A percentile compares a stretch with the other conserved stretches of the same genome.
Evolutionary conservation across 2,329 filamentous ascomycete genomes (phyloP).

Genomic region (Paecilomyces sp.): DNA sequence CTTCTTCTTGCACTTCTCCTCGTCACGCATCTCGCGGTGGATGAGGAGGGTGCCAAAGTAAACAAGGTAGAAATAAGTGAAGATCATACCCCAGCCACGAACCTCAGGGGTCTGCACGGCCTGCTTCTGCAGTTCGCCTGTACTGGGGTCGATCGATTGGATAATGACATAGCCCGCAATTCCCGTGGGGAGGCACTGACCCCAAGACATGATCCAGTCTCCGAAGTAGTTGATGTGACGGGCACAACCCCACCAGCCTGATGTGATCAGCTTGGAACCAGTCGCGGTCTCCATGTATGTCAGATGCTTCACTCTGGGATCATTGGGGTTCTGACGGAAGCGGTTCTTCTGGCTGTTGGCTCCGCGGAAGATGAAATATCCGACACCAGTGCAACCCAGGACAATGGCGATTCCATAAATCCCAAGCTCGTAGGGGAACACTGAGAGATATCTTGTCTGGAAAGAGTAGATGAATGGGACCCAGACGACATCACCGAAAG

Average conservation of each 20-base stretch:
- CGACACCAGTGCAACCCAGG: conserved; percentile 58
- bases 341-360: conserved; percentile 92
- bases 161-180: conserved; percentile 72
- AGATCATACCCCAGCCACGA: conserved; percentile 73
- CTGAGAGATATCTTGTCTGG: conserved; percentile 76
- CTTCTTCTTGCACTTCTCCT: conserved; percentile 84
- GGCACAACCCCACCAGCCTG: conserved; percentile 89
- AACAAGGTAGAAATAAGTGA: conserved; percentile 91
- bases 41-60: conserved; percentile 85
- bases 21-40: conserved; percentile 79
- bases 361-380: conserved; percentile 90
- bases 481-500: conserved; percentile 90
- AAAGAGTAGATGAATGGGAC: conserved; percentile 82
- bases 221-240: conserved; percentile 95
- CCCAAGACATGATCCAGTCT: conserved; percentile 91
- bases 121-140: conserved; percentile 61
- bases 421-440: conserved; percentile 75
- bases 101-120: conserved; percentile 67
- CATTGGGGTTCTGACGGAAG: conserved; percentile 80
- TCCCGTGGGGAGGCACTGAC: conserved; percentile 80
- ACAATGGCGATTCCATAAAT: conserved; percentile 58
- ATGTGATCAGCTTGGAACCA: conserved; percentile 72
- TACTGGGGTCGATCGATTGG: conserved; percentile 38
- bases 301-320: conserved; percentile 71
- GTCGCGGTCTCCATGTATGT: conserved; percentile 78